Evolutionary conservation across 2,329 filamentous ascomycete genomes (phyloP).

Genomic region (Pyrenophora graminea): DNA sequence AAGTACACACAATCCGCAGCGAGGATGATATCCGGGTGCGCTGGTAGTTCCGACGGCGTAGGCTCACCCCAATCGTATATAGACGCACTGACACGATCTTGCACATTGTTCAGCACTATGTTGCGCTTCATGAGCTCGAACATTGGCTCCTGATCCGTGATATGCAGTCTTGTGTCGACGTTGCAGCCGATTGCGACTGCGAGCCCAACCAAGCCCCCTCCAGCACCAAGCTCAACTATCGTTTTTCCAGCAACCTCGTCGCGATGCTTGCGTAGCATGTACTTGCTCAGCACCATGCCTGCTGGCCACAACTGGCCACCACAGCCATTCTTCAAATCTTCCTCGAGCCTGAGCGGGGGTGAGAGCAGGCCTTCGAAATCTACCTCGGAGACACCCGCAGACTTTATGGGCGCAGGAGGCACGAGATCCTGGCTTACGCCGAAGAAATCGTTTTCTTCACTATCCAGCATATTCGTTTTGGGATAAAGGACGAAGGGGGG

Average conservation of each 20-base stretch:
- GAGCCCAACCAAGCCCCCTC: slow-evolving; percentile 80
- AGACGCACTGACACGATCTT: slow-evolving; percentile 64
- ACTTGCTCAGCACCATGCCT: slow-evolving; percentile 83
- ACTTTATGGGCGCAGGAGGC: slow-evolving; percentile 56
- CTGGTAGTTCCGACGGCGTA: slow-evolving; percentile 48
- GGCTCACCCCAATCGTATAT: slow-evolving; percentile 77
- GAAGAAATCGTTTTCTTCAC: slow-evolving; percentile 41
- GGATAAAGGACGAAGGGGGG: not conserved
- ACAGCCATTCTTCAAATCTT: slow-evolving; percentile 85
- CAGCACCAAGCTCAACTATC: slow-evolving; percentile 91
- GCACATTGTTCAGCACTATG: slow-evolving; percentile 76
- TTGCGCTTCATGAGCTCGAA: slow-evolving; percentile 83
- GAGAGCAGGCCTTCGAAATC: slow-evolving; percentile 75
- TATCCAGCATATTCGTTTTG: slow-evolving; percentile 28
- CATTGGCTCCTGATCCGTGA: slow-evolving; percentile 91
- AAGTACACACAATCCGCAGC: slow-evolving; percentile 76
- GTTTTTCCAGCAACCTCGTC: slow-evolving; percentile 66
- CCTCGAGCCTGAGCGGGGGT: slow-evolving; percentile 73
- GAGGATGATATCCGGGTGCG: slow-evolving; percentile 78
- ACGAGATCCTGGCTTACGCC: slow-evolving; percentile 61
- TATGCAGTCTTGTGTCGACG: slow-evolving; percentile 65
- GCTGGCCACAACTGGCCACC: slow-evolving; percentile 95
- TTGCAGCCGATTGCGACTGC: slow-evolving; percentile 61
- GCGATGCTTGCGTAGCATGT: slow-evolving; percentile 76
- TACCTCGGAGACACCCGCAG: slow-evolving; percentile 56